phyloP scores from a whole-genome alignment of 768 basidiomycete genomes.

The Baorangia bicolor region DNA sequence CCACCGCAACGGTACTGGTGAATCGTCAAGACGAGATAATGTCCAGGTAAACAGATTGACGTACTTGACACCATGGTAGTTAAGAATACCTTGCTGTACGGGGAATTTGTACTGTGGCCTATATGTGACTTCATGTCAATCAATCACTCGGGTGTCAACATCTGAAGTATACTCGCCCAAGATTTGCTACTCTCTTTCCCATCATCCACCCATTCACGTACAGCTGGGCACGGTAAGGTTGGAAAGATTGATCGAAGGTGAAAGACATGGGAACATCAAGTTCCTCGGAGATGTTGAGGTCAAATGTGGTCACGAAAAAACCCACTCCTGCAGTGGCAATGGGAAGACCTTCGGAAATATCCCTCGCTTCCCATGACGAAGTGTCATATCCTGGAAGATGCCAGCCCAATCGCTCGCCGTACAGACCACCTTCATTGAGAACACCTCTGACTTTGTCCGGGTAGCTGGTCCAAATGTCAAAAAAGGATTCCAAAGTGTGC shows the following conservation, averaged over 20 bases:
- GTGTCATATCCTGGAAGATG: constrained; percentile 71
- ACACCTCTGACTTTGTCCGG: constrained; percentile 70
- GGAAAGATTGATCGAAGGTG: constrained; percentile 59
- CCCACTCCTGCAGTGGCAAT: constrained; percentile 64
- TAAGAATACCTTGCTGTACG: constrained; percentile 76
- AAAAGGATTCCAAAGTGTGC: neutral
- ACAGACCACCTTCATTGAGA: constrained; percentile 71
- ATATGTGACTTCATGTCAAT: constrained; percentile 2
- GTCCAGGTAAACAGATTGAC: neutral
- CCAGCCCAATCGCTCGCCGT: constrained; percentile 72
- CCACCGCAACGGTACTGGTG: constrained; percentile 55
- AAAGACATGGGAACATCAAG: constrained; percentile 74
- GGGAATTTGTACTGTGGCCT: constrained; percentile 83
- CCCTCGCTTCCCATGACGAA: constrained; percentile 55
- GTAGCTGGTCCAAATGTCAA: constrained; percentile 45
- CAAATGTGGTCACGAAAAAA: constrained; percentile 77
- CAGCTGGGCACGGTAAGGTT: constrained; percentile 68
- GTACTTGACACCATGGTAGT: constrained; percentile 72
- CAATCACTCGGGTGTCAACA: neutral
- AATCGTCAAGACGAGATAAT: constrained; percentile 3
- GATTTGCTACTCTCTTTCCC: constrained; percentile 74
- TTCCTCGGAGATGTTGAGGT: constrained; percentile 54
- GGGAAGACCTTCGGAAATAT: constrained; percentile 60
- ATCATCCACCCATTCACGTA: constrained; percentile 92
- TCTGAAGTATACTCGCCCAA: constrained; percentile 47